Conservation (phyloP, 139 green algal species). For the Zygnema circumcarinatum region DNA sequence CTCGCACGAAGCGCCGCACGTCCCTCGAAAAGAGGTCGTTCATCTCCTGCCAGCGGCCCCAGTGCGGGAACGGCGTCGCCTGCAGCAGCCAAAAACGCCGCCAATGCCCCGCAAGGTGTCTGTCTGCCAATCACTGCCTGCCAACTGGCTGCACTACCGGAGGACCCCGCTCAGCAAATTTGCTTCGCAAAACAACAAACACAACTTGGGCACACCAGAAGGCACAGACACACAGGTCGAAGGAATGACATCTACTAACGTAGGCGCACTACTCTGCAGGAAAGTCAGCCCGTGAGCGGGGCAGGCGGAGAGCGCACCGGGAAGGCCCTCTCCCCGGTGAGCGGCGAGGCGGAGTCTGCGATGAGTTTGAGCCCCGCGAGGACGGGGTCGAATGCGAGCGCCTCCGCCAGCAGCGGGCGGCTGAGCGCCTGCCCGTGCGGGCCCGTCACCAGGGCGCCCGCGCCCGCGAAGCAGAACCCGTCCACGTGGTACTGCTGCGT, state of each 20-base stretch:
- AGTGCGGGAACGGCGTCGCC: constrained; percentile 72
- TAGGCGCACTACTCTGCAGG: neutral
- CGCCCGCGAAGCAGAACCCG: constrained; percentile 87
- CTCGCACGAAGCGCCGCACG: constrained; percentile 78
- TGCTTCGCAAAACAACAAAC: neutral
- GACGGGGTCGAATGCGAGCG: constrained; percentile 82
- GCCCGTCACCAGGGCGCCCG: constrained; percentile 86
- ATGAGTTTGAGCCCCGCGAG: constrained; percentile 92
- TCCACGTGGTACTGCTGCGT: constrained; percentile 82
- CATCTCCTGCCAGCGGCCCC: constrained; percentile 96
- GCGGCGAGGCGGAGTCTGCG: constrained; percentile 79
- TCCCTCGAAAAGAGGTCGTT: constrained; percentile 92
- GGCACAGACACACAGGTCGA: neutral
- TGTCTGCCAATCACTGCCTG: constrained; percentile 1
- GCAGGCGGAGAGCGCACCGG: too few relatives aligned
- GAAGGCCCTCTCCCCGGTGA: constrained; percentile 1
- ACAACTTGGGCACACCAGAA: constrained; percentile 14
- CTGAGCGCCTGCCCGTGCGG: constrained; percentile 64
- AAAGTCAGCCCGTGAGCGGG: too few relatives aligned
- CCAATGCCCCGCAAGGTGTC: neutral
- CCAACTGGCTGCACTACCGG: neutral
- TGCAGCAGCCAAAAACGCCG: constrained; percentile 78
- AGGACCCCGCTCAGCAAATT: neutral
- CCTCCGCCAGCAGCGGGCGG: constrained; percentile 84
- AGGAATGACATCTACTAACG: neutral